Percentiles rank a stretch among this genome's conserved stretches.
Conservation (phyloP, 495 filamentous ascomycete genomes). For the Neurospora hispaniola region DNA sequence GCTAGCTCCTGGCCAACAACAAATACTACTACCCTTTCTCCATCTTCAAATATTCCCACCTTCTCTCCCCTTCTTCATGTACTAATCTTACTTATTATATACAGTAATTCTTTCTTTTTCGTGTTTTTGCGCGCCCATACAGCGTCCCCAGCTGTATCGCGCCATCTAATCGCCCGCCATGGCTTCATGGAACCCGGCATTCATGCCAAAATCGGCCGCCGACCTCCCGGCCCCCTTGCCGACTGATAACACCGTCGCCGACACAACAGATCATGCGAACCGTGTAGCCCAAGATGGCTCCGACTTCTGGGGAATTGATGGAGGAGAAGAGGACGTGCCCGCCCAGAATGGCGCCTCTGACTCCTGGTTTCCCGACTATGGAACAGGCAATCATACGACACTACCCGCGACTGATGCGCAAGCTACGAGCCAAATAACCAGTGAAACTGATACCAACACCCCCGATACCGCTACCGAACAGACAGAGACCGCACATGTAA, state of each 20-base stretch:
- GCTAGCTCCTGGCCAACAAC: background rate
- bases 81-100: constrained; percentile 7
- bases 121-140: constrained; percentile 6
- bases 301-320: background rate
- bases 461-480: background rate
- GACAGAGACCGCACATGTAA: background rate
- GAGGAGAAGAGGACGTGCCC: background rate
- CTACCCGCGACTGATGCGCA: constrained; percentile 13
- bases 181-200: constrained; percentile 46
- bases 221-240: constrained; percentile 9
- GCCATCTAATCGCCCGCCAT: constrained; percentile 26
- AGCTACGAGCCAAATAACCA: constrained; percentile 2
- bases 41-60: background rate
- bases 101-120: constrained; percentile 22
- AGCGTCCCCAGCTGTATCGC: constrained; percentile 15
- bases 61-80: background rate
- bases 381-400: constrained; percentile 17
- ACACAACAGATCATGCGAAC: background rate
- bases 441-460: background rate
- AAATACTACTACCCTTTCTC: background rate
- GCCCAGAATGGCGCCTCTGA: constrained; percentile 15
- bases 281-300: background rate
- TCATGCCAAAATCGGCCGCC: constrained; percentile 38
- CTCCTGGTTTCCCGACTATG: constrained; percentile 23
- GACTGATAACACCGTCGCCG: background rate